Evolutionary conservation across 192 early-diverging fungal species (phyloP).

Genomic region (Phycomyces nitens): DNA sequence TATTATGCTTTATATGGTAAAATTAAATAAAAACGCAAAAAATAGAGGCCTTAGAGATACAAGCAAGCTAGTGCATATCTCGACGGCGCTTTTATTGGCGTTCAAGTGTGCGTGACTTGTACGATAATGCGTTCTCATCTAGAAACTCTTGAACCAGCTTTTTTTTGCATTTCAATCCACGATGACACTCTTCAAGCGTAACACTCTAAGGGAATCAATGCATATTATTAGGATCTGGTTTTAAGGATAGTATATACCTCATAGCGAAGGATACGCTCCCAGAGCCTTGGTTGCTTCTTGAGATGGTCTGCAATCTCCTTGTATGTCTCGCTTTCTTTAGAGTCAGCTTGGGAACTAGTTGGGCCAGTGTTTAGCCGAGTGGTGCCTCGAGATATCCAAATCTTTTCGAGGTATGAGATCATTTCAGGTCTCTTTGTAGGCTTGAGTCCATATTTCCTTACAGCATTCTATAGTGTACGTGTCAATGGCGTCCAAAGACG

Average conservation of each 20-base stretch:
- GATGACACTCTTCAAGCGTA: neutral
- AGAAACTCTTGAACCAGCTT: neutral
- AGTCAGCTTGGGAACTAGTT: neutral
- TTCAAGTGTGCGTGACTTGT: neutral
- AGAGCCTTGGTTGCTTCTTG: neutral
- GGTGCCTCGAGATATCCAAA: neutral
- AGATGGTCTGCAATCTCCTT: neutral
- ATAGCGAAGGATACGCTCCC: neutral
- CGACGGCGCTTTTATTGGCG: neutral
- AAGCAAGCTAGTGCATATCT: neutral
- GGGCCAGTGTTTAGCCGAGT: neutral
- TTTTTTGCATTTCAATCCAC: neutral
- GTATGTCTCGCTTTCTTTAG: neutral
- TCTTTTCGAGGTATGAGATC: neutral
- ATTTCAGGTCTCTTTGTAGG: neutral
- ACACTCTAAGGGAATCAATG: neutral
- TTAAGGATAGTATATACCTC: neutral
- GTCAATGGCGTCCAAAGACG: neutral
- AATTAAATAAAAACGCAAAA: neutral
- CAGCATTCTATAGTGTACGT: neutral
- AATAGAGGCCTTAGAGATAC: neutral
- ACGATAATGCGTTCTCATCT: constrained; percentile 2
- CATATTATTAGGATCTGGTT: neutral
- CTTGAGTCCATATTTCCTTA: neutral
- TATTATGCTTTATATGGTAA: too few relatives aligned